phyloP scores from a whole-genome alignment of 2,329 filamentous ascomycete species.

The Rhinocladiella similis region DNA sequence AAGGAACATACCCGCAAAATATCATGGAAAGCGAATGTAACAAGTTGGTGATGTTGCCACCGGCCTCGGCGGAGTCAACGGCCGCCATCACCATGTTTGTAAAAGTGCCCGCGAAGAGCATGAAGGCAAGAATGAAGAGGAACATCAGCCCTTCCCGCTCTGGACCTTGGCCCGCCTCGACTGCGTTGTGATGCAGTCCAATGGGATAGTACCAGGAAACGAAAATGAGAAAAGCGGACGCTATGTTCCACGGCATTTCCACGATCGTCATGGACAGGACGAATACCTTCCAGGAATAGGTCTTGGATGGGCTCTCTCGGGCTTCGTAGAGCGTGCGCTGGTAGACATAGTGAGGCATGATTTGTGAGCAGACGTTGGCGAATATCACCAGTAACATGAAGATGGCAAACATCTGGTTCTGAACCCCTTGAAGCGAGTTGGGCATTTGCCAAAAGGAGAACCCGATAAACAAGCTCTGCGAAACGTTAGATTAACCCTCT shows the following conservation, averaged over 20 bases:
- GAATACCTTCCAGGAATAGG: conserved; percentile 75
- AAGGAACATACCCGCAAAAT: not conserved
- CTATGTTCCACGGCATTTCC: conserved; percentile 73
- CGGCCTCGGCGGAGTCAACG: too few relatives aligned
- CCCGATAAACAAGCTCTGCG: conserved; percentile 42
- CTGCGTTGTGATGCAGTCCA: not conserved
- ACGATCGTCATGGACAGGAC: conserved; percentile 66
- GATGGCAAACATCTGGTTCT: conserved; percentile 69
- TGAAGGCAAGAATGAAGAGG: too few relatives aligned
- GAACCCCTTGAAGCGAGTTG: conserved; percentile 63
- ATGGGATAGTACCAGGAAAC: conserved; percentile 45
- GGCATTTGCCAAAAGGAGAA: conserved; percentile 68
- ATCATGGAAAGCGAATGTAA: too few relatives aligned
- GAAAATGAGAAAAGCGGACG: conserved; percentile 71
- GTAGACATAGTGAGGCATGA: conserved; percentile 65
- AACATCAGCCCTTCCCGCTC: too few relatives aligned
- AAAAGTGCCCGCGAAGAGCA: too few relatives aligned
- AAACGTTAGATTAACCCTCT: too few relatives aligned
- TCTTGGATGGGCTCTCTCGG: conserved; percentile 68
- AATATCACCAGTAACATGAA: conserved; percentile 39
- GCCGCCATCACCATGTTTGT: too few relatives aligned
- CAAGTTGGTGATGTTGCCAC: too few relatives aligned
- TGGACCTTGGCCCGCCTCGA: not conserved
- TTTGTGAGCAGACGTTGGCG: conserved; percentile 25
- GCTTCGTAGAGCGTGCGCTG: conserved; percentile 65